These are phyloP conservation scores for Claviceps arundinis DNA, from an alignment of 2,329 filamentous ascomycete species.

Conservation along the genomic window DNA sequence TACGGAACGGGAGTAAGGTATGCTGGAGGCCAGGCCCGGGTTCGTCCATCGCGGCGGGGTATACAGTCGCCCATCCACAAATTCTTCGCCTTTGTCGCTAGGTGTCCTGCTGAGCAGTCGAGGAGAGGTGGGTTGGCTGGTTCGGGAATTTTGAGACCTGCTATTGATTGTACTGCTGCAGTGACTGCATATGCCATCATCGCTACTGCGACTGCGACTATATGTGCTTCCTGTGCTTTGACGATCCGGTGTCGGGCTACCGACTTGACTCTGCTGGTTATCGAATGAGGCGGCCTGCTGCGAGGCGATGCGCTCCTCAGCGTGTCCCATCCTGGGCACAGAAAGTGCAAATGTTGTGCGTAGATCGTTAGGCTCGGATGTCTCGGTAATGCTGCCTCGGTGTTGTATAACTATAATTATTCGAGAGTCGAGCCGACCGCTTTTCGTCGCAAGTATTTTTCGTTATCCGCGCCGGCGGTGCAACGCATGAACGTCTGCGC, in stretches of 20 bases:
- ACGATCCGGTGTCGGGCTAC: conserved; percentile 7
- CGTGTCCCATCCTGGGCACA: conserved; percentile 2
- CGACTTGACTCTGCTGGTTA: neutral
- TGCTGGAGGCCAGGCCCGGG: conserved; percentile 21
- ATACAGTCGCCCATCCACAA: neutral
- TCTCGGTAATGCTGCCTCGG: neutral
- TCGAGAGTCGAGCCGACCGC: neutral
- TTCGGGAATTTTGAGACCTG: conserved; percentile 1
- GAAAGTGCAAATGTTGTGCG: neutral
- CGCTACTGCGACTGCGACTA: conserved; percentile 8
- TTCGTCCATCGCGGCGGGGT: conserved; percentile 20
- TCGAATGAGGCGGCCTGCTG: neutral
- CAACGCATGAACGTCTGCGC: neutral
- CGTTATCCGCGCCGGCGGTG: conserved; percentile 1
- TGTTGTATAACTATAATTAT: neutral
- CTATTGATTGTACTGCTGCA: conserved; percentile 8
- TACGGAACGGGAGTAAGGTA: conserved; percentile 16
- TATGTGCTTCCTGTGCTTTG: conserved; percentile 6
- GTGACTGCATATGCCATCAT: conserved; percentile 5
- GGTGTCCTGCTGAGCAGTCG: conserved; percentile 1
- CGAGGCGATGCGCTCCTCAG: conserved; percentile 1
- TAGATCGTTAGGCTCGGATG: neutral
- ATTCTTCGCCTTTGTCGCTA: conserved; percentile 4
- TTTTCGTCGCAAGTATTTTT: neutral
- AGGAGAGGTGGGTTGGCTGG: conserved; percentile 2